These are phyloP conservation scores for Apiospora phragmitis DNA, from an alignment of 2,329 filamentous ascomycete genomes.

Conservation along the genomic window DNA sequence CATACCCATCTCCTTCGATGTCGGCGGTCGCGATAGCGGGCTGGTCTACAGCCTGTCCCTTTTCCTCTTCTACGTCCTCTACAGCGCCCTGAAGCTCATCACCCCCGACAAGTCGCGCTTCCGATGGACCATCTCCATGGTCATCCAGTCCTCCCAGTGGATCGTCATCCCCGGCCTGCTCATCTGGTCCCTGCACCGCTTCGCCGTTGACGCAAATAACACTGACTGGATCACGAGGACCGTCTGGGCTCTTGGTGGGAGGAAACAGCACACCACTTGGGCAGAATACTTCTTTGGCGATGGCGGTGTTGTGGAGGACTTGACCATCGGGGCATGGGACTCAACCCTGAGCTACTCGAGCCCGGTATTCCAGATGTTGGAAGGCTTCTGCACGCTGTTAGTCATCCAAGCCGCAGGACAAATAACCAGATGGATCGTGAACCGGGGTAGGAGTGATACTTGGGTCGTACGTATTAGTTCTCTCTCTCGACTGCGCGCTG, in stretches of 20 bases:
- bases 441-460: slow-evolving; percentile 87
- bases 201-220: slow-evolving; percentile 82
- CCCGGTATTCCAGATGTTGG: slow-evolving; percentile 88
- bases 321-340: slow-evolving; percentile 86
- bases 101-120: slow-evolving; percentile 79
- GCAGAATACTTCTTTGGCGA: slow-evolving; percentile 87
- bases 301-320: slow-evolving; percentile 76
- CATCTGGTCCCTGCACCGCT: slow-evolving; percentile 94
- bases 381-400: slow-evolving; percentile 94
- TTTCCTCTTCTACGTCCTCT: slow-evolving; percentile 86
- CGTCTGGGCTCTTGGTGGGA: slow-evolving; percentile 65
- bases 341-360: slow-evolving; percentile 85
- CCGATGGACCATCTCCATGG: slow-evolving; percentile 67
- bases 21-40: slow-evolving; percentile 91
- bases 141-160: slow-evolving; percentile 80
- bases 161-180: slow-evolving; percentile 80
- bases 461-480: slow-evolving; percentile 74
- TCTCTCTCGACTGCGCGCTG: slow-evolving; percentile 6
- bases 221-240: slow-evolving; percentile 82
- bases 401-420: slow-evolving; percentile 95
- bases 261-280: slow-evolving; percentile 63
- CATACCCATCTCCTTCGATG: slow-evolving; percentile 96
- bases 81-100: slow-evolving; percentile 76
- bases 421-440: slow-evolving; percentile 92
- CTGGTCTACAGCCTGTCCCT: slow-evolving; percentile 90